A percentile compares a stretch with the other conserved stretches of the same genome.
Conservation (phyloP, 768 basidiomycete species). For the Pilatotrama ljubarskyi region DNA sequence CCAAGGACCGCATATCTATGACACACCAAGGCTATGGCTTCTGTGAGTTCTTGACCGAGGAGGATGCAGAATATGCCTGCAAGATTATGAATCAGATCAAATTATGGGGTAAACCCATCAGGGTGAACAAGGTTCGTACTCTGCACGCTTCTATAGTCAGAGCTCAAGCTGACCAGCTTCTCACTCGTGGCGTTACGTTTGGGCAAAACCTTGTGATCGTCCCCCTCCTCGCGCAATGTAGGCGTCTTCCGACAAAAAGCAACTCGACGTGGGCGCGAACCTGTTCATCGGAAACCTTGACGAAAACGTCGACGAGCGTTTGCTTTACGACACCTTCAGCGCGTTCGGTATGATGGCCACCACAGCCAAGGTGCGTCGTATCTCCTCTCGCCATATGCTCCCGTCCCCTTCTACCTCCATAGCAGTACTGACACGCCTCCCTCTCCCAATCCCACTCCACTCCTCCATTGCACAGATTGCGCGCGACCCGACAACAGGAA, state of each 20-base stretch:
- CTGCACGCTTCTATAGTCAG: background rate
- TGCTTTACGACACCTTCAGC: conserved; percentile 93
- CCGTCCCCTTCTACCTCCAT: conserved; percentile 1
- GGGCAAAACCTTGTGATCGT: background rate
- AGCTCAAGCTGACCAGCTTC: background rate
- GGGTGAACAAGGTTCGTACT: conserved; percentile 92
- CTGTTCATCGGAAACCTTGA: conserved; percentile 96
- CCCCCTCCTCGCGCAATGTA: conserved; percentile 36
- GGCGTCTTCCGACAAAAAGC: conserved; percentile 98
- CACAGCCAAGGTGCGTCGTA: conserved; percentile 71
- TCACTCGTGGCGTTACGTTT: conserved; percentile 18
- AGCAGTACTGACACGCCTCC: background rate
- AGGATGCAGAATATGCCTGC: conserved; percentile 99
- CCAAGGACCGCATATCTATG: conserved; percentile 98
- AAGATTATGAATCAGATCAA: conserved; percentile 99
- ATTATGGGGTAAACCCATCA: conserved; percentile 96
- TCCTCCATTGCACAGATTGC: conserved; percentile 62
- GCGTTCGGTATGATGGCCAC: conserved; percentile 93
- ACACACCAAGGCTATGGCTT: conserved; percentile 99
- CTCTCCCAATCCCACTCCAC: conserved; percentile 9
- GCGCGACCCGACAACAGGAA: conserved; percentile 79
- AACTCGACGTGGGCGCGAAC: conserved; percentile 97
- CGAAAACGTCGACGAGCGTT: conserved; percentile 90
- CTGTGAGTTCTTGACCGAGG: conserved; percentile 98
- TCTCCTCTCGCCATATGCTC: conserved; percentile 10